Evolutionary conservation across 2,329 filamentous ascomycete species (phyloP).

Genomic region (Karstenula rhodostoma): DNA sequence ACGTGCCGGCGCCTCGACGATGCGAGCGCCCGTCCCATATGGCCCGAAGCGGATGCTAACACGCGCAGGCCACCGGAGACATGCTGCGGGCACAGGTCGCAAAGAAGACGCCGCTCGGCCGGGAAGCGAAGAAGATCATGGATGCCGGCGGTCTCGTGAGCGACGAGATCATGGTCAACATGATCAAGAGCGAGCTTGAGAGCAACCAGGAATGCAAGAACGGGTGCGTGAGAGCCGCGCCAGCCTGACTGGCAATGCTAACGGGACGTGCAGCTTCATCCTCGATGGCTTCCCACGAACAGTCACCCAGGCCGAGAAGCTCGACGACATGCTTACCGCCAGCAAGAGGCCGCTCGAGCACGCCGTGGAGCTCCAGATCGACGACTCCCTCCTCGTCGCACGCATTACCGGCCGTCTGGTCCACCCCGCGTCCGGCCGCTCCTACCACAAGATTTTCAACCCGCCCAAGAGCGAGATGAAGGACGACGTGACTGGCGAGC

Average conservation of each 20-base stretch:
- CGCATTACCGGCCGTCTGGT: slow-evolving; percentile 96
- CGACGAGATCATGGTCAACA: slow-evolving; percentile 99
- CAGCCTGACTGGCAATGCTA: slow-evolving; percentile 10
- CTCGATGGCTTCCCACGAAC: slow-evolving; percentile 98
- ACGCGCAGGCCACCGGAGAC: slow-evolving; percentile 86
- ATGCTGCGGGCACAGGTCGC: slow-evolving; percentile 99
- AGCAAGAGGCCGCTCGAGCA: slow-evolving; percentile 89
- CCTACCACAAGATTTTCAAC: slow-evolving; percentile 99
- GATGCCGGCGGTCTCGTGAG: slow-evolving; percentile 96
- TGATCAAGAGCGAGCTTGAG: slow-evolving; percentile 98
- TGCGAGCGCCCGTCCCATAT: neutral
- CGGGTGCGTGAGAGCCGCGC: slow-evolving; percentile 66
- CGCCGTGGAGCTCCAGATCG: slow-evolving; percentile 95
- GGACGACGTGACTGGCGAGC: slow-evolving; percentile 96
- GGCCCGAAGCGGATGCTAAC: slow-evolving; percentile 25
- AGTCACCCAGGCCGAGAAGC: slow-evolving; percentile 90
- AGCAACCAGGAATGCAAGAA: slow-evolving; percentile 95
- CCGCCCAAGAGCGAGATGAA: slow-evolving; percentile 93
- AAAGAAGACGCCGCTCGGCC: slow-evolving; percentile 92
- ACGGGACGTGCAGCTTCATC: slow-evolving; percentile 76
- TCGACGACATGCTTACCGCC: slow-evolving; percentile 86
- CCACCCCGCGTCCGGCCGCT: slow-evolving; percentile 94
- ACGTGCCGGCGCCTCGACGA: slow-evolving; percentile 48
- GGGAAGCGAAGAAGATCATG: slow-evolving; percentile 99
- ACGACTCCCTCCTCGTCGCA: slow-evolving; percentile 90